phyloP scores from a whole-genome alignment of 202 grass and related monocot species.

The Bolboschoenoplectus hybrid region DNA sequence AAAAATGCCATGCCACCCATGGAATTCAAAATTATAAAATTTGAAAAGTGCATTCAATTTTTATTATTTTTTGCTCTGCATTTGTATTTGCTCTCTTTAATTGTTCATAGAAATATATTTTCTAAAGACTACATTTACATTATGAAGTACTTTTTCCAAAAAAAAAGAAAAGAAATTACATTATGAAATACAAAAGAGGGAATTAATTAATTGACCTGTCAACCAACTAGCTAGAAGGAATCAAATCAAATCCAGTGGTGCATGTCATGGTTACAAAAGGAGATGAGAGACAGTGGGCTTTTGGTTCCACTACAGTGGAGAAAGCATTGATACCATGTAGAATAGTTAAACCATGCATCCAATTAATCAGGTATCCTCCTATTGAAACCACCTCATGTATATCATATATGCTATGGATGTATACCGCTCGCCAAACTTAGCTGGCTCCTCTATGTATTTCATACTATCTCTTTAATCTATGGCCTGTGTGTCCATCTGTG shows the following conservation, averaged over 20 bases:
- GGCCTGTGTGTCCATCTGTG: neutral
- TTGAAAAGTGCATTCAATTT: neutral
- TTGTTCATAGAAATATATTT: neutral
- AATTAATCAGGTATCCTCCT: slow-evolving; percentile 20
- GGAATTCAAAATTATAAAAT: neutral
- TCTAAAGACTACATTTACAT: neutral
- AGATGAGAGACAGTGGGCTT: slow-evolving; percentile 20
- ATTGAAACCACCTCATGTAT: slow-evolving; percentile 12
- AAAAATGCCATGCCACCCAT: neutral
- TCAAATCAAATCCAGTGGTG: slow-evolving; percentile 26
- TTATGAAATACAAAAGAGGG: neutral
- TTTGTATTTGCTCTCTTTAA: neutral
- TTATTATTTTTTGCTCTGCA: neutral
- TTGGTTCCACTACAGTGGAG: slow-evolving; percentile 13
- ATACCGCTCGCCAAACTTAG: slow-evolving; percentile 40
- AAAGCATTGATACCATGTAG: slow-evolving; percentile 37
- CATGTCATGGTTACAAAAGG: slow-evolving; percentile 16
- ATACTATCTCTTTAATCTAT: neutral
- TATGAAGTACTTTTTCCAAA: neutral
- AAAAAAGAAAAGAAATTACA: neutral
- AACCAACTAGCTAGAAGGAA: slow-evolving; percentile 6
- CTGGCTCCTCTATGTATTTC: slow-evolving; percentile 8
- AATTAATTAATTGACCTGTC: neutral
- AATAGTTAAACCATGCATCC: slow-evolving; percentile 22
- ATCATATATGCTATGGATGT: neutral